Conservation (phyloP, 2,329 filamentous ascomycete genomes). For the Fonsecaea erecta region DNA sequence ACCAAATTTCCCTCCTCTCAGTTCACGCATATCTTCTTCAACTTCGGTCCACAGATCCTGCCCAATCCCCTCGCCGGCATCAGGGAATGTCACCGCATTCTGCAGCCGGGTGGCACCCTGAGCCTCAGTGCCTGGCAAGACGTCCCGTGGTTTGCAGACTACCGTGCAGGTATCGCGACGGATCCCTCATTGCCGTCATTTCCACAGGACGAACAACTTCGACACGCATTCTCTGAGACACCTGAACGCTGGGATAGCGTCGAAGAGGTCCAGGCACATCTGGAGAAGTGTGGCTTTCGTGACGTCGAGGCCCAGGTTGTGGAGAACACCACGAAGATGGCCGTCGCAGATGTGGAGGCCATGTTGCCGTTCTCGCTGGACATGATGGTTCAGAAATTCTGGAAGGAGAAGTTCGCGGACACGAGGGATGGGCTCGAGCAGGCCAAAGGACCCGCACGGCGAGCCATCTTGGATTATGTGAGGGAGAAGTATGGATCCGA, state of each 20-base stretch:
- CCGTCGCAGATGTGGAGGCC: constrained; percentile 9
- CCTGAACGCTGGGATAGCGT: constrained; percentile 17
- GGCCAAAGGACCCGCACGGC: not conserved
- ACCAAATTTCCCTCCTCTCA: constrained; percentile 14
- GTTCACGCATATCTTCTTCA: constrained; percentile 25
- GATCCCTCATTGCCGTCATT: constrained; percentile 14
- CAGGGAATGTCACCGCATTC: constrained; percentile 22
- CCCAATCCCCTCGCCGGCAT: constrained; percentile 11
- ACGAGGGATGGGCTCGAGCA: constrained; percentile 8
- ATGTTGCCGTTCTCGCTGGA: constrained; percentile 15
- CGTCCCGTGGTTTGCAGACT: constrained; percentile 19
- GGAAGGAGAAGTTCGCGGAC: not conserved
- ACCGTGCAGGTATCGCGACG: constrained; percentile 5
- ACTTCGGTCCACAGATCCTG: constrained; percentile 22
- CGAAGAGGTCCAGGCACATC: constrained; percentile 8
- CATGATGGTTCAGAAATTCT: constrained; percentile 20
- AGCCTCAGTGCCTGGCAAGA: constrained; percentile 13
- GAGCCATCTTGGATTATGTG: constrained; percentile 7
- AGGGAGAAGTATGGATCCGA: constrained; percentile 11
- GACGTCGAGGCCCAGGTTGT: constrained; percentile 1
- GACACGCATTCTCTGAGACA: constrained; percentile 6
- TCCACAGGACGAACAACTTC: constrained; percentile 5
- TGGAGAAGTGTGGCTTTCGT: constrained; percentile 9
- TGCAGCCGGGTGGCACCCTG: constrained; percentile 16
- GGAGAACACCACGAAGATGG: constrained; percentile 10